Conservation (phyloP, 2,329 filamentous ascomycete species). For the Bipolaris zeicola region DNA sequence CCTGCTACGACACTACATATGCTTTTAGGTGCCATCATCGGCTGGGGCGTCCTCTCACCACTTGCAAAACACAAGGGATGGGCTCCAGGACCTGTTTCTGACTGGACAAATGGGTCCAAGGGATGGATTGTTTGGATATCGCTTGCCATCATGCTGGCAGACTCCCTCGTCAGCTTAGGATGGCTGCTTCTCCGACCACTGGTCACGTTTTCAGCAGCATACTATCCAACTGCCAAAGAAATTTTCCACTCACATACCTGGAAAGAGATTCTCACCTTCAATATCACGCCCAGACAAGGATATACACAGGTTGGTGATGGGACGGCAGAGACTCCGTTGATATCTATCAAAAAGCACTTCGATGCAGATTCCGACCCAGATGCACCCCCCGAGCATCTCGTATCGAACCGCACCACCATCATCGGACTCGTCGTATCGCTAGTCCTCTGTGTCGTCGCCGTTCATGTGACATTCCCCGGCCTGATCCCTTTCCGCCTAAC, state of each 20-base stretch:
- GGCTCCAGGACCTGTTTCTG: slow-evolving; percentile 83
- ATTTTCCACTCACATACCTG: slow-evolving; percentile 42
- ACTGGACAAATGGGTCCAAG: slow-evolving; percentile 93
- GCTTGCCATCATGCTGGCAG: slow-evolving; percentile 93
- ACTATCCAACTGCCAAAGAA: slow-evolving; percentile 42
- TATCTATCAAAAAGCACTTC: slow-evolving; percentile 41
- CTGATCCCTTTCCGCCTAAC: slow-evolving; percentile 84
- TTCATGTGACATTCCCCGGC: slow-evolving; percentile 80
- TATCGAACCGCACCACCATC: slow-evolving; percentile 71
- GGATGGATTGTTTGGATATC: slow-evolving; percentile 99
- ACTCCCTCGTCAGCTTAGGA: slow-evolving; percentile 85
- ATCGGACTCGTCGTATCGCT: slow-evolving; percentile 80
- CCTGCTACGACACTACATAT: slow-evolving; percentile 94
- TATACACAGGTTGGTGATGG: slow-evolving; percentile 48
- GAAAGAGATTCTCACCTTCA: slow-evolving; percentile 43
- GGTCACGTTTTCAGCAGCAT: slow-evolving; percentile 53
- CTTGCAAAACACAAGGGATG: slow-evolving; percentile 84
- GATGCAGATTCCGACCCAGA: slow-evolving; percentile 63
- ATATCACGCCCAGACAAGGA: slow-evolving; percentile 42
- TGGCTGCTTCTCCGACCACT: slow-evolving; percentile 74
- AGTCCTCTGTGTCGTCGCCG: slow-evolving; percentile 77
- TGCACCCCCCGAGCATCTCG: slow-evolving; percentile 81
- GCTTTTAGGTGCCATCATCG: slow-evolving; percentile 85
- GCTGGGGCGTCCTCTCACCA: slow-evolving; percentile 90
- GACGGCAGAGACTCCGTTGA: slow-evolving; percentile 27